A percentile compares a stretch with the other conserved stretches of the same genome.
Conservation (phyloP, 352 stramenopile genomes). For the Pythium brachiatum region DNA sequence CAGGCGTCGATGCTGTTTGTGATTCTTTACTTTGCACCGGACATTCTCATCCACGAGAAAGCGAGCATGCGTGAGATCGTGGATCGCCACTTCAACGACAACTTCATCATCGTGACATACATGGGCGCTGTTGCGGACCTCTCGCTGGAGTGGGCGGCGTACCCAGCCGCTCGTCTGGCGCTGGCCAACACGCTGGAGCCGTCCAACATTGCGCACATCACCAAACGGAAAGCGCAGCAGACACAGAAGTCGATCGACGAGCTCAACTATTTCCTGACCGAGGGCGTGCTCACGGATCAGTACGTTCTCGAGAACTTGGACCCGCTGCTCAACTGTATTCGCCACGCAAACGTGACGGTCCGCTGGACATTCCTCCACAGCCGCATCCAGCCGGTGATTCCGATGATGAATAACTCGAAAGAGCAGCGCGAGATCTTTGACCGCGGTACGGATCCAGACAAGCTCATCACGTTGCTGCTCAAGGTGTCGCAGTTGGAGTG, state of each 20-base stretch:
- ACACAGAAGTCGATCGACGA: slow-evolving; percentile 87
- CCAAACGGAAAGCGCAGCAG: slow-evolving; percentile 84
- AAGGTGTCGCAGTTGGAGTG: slow-evolving; percentile 94
- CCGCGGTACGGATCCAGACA: slow-evolving; percentile 75
- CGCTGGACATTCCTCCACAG: slow-evolving; percentile 95
- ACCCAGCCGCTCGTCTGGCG: slow-evolving; percentile 86
- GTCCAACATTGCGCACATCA: slow-evolving; percentile 88
- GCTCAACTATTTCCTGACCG: slow-evolving; percentile 89
- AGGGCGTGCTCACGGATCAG: slow-evolving; percentile 91
- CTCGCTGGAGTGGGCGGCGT: slow-evolving; percentile 90
- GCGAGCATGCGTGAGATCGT: slow-evolving; percentile 94
- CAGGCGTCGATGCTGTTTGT: slow-evolving; percentile 96
- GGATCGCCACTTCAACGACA: slow-evolving; percentile 96
- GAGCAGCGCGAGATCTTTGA: slow-evolving; percentile 85
- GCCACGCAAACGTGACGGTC: slow-evolving; percentile 91
- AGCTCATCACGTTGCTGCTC: slow-evolving; percentile 90
- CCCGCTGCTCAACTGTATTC: slow-evolving; percentile 89
- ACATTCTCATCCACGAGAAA: slow-evolving; percentile 91
- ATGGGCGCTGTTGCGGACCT: slow-evolving; percentile 94
- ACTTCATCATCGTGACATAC: slow-evolving; percentile 95
- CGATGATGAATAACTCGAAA: slow-evolving; percentile 85
- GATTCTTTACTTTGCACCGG: slow-evolving; percentile 92
- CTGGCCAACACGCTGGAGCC: slow-evolving; percentile 87
- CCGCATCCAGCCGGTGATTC: slow-evolving; percentile 79
- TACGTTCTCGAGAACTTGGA: slow-evolving; percentile 93